phyloP scores from a whole-genome alignment of 441 rosid species.

The Eutrema salsugineum region DNA sequence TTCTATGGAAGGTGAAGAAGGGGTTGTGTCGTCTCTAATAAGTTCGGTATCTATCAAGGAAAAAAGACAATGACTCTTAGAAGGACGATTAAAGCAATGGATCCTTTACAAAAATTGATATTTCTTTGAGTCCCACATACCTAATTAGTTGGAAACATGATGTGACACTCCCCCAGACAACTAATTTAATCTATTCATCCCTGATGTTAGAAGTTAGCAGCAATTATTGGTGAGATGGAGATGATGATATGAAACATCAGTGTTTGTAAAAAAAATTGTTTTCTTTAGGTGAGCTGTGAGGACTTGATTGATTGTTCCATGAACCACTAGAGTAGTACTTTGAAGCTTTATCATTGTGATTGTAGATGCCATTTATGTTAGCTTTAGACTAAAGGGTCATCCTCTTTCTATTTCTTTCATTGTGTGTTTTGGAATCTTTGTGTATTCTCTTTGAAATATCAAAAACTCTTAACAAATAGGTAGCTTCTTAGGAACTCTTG shows the following conservation, averaged over 20 bases:
- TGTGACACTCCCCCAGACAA: conserved; percentile 32
- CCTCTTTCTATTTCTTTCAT: not conserved
- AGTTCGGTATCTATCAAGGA: conserved; percentile 48
- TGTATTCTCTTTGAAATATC: not conserved
- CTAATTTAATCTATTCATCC: conserved; percentile 15
- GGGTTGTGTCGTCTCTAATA: conserved; percentile 40
- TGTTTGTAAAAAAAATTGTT: not conserved
- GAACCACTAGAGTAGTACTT: conserved; percentile 14
- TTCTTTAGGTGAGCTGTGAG: conserved; percentile 24
- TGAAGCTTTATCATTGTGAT: conserved; percentile 1
- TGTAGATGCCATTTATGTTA: not conserved
- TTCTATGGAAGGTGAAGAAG: conserved; percentile 32
- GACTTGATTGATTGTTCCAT: conserved; percentile 29
- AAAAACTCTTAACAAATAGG: not conserved
- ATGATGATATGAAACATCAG: conserved; percentile 24
- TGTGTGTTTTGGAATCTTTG: conserved; percentile 3
- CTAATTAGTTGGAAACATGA: conserved; percentile 39
- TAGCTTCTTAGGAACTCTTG: not conserved
- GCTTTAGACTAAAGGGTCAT: conserved; percentile 5
- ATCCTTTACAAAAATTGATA: conserved; percentile 31
- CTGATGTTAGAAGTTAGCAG: conserved; percentile 24
- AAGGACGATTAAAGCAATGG: conserved; percentile 26
- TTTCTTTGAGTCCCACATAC: conserved; percentile 38
- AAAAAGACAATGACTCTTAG: conserved; percentile 32
- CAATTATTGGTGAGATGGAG: conserved; percentile 30